Conservation (phyloP, 306 rosid species). For the Prunus mira region DNA sequence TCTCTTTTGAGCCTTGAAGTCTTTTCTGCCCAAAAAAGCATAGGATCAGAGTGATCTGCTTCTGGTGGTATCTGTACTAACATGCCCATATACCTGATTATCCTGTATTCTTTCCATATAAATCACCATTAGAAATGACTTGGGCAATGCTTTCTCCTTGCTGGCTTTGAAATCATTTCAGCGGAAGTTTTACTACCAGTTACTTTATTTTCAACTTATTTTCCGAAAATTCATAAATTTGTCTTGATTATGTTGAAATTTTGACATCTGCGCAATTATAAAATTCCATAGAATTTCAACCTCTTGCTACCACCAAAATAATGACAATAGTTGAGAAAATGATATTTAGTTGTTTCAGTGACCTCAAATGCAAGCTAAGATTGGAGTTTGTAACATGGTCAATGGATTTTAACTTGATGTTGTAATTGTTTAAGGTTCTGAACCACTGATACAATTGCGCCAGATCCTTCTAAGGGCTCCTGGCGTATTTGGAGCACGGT, state of each 20-base stretch:
- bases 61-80: not conserved
- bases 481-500: constrained; percentile 85
- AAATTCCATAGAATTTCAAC: not conserved
- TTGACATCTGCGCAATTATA: not conserved
- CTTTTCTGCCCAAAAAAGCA: not conserved
- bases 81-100: not conserved
- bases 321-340: not conserved
- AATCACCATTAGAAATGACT: not conserved
- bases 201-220: not conserved
- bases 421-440: constrained; percentile 49
- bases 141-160: not conserved
- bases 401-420: not conserved
- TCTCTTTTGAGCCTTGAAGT: not conserved
- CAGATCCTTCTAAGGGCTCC: constrained; percentile 77
- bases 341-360: not conserved
- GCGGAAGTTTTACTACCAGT: not conserved
- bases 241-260: not conserved
- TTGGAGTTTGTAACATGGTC: not conserved
- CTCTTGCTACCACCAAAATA: not conserved
- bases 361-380: not conserved
- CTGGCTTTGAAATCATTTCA: not conserved
- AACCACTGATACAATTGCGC: constrained; percentile 74
- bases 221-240: not conserved
- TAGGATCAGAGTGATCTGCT: not conserved
- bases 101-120: not conserved